Conservation (phyloP, 2,329 filamentous ascomycete species). For the Talaromyces funiculosus region DNA sequence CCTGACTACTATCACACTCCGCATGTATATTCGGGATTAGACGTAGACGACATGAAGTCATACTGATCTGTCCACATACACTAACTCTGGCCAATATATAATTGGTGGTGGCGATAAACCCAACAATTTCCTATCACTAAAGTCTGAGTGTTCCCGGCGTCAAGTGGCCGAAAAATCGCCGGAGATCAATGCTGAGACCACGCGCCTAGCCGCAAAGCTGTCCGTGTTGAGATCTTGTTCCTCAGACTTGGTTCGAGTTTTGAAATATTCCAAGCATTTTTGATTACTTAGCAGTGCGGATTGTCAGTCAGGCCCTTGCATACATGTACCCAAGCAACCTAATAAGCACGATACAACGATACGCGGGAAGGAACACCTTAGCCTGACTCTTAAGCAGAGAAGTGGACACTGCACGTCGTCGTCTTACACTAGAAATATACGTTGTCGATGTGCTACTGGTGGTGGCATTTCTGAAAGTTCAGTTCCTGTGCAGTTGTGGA, state of each 20-base stretch:
- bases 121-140: background rate
- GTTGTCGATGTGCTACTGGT: slow-evolving; percentile 4
- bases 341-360: background rate
- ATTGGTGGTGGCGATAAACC: background rate
- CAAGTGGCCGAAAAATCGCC: background rate
- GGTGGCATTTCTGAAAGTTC: background rate
- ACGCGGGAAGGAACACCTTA: background rate
- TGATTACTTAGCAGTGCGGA: background rate
- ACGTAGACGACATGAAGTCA: background rate
- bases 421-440: background rate
- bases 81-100: no score
- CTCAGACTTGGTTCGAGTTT: background rate
- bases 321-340: background rate
- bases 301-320: slow-evolving; percentile 4
- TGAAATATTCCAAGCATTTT: no score
- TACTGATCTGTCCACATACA: background rate
- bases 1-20: background rate
- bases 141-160: background rate
- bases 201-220: background rate
- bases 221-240: background rate
- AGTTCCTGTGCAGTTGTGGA: background rate
- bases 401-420: background rate
- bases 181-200: background rate
- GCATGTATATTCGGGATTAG: background rate
- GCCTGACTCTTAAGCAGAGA: background rate